phyloP scores from a whole-genome alignment of 352 stramenopile genomes.

The Hyaloperonospora brassicae region DNA sequence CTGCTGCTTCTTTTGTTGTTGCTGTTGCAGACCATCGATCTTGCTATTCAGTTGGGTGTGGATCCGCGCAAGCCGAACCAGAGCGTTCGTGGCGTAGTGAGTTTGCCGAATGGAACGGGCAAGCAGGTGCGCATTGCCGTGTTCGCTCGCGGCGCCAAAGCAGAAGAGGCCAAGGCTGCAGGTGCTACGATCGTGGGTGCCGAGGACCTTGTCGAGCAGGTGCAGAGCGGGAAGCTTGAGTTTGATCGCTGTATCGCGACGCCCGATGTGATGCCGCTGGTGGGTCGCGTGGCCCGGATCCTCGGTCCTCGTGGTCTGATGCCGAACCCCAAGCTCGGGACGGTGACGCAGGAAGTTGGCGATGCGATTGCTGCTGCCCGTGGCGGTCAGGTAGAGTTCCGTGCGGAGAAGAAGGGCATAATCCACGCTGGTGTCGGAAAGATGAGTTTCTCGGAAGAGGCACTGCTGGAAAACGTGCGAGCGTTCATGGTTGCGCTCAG shows the following conservation, averaged over 20 bases:
- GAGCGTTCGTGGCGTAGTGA: slow-evolving; percentile 81
- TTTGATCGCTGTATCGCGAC: slow-evolving; percentile 91
- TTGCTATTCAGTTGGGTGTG: slow-evolving; percentile 77
- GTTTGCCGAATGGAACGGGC: slow-evolving; percentile 78
- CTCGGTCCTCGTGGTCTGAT: slow-evolving; percentile 95
- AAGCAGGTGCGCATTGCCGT: slow-evolving; percentile 86
- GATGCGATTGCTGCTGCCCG: slow-evolving; percentile 74
- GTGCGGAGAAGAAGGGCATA: slow-evolving; percentile 87
- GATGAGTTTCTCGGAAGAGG: slow-evolving; percentile 84
- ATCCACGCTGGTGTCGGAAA: slow-evolving; percentile 86
- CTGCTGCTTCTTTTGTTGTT: not conserved
- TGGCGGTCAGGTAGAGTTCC: slow-evolving; percentile 83
- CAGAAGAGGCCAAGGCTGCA: slow-evolving; percentile 83
- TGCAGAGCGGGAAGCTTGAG: slow-evolving; percentile 86
- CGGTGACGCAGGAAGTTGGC: slow-evolving; percentile 88
- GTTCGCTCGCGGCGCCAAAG: slow-evolving; percentile 85
- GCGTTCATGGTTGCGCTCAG: slow-evolving; percentile 88
- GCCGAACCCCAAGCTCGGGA: slow-evolving; percentile 97
- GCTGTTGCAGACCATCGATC: slow-evolving; percentile 59
- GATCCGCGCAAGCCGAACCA: slow-evolving; percentile 86
- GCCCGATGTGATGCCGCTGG: slow-evolving; percentile 88
- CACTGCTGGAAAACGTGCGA: slow-evolving; percentile 88
- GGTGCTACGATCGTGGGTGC: slow-evolving; percentile 86
- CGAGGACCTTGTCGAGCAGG: slow-evolving; percentile 84
- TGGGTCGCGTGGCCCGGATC: slow-evolving; percentile 90